phyloP scores from a whole-genome alignment of 495 filamentous ascomycete genomes.

The Trichoderma gamsii region DNA sequence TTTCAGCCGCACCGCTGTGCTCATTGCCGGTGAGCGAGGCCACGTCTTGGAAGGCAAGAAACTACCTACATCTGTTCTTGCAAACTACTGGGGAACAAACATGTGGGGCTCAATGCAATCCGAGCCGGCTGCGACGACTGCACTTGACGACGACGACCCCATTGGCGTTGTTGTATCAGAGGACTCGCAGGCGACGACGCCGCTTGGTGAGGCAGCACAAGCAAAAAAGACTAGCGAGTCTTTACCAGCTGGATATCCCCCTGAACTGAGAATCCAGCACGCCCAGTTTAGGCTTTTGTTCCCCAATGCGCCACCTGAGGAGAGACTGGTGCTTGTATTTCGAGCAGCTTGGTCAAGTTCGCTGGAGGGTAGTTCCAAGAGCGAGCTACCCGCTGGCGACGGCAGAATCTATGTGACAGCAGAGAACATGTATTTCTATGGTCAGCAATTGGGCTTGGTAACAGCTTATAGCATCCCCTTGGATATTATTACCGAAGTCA shows the following conservation, averaged over 20 bases:
- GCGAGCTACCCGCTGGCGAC: slow-evolving; percentile 42
- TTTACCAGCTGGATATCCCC: slow-evolving; percentile 78
- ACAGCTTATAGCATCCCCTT: slow-evolving; percentile 70
- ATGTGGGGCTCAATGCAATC: slow-evolving; percentile 76
- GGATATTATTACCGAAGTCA: slow-evolving; percentile 76
- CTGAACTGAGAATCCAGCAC: slow-evolving; percentile 78
- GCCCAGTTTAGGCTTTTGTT: slow-evolving; percentile 90
- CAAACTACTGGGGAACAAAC: slow-evolving; percentile 85
- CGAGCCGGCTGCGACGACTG: slow-evolving; percentile 16
- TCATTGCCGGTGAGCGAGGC: slow-evolving; percentile 69
- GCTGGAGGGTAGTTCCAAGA: slow-evolving; percentile 30
- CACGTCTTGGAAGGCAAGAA: slow-evolving; percentile 59
- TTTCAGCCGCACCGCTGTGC: slow-evolving; percentile 79
- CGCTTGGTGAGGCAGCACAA: slow-evolving; percentile 34
- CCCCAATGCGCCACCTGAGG: slow-evolving; percentile 64
- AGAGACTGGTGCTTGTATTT: slow-evolving; percentile 70
- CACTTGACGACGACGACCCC: slow-evolving; percentile 41
- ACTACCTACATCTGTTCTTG: slow-evolving; percentile 78
- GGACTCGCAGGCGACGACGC: slow-evolving; percentile 24
- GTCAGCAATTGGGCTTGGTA: slow-evolving; percentile 86
- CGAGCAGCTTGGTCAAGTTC: slow-evolving; percentile 48
- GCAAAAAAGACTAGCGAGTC: slow-evolving; percentile 43
- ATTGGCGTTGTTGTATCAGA: slow-evolving; percentile 27
- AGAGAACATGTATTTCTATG: slow-evolving; percentile 89
- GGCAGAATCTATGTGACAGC: slow-evolving; percentile 85